Base-by-base conservation (phyloP, 495 filamentous ascomycete species). In the Bacidia rubella region DNA sequence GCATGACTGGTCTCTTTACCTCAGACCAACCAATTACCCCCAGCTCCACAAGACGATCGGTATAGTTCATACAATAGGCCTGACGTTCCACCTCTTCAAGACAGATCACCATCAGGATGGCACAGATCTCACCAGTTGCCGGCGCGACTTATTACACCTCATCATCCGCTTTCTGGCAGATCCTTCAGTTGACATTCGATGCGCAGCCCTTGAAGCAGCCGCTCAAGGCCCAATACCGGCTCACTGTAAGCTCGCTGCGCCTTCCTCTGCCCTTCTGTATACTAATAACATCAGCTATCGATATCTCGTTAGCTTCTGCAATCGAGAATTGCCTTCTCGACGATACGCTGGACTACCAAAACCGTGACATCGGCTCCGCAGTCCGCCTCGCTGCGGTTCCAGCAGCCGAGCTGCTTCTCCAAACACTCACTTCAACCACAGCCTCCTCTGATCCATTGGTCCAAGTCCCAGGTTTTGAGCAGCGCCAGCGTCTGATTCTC, bases 301-400 rank as follows among this genome's bases (percentile, higher is more conserved):
- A 44, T 2, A 47, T 29, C 2, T 46, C 59, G 11, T 66, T 79
- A 39, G 48, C 71, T 0, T 52, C 61, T 38, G 63, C 74, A 22
- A 68, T 75, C 26, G 67, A 55, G 20, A 70, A 62, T 57, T 82
- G 72, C 10, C 63, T 97, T 41, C 83, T 92, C 51, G 90, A 99
- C 62, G 96, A 97, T 57, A 89, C 86, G 0, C 86, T 85, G 10
- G 88, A 85, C 58, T 75, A 85, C 39, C 24, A 20, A 15, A 74
- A 87, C 9, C 93, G 92, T 11, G 92, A 99, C 60, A 73, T 96
- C 50, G 92, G 92, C 2, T 93, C 87, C 1, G 75, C 84, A 25
- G 83, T 90, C 11, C 74, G 92, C 11, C 60, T 87, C 12, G 84
- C 89, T 60, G 90, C 86, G 25, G 74, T 95, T 20, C 74, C 76